Base-by-base conservation (phyloP, 192 early-diverging fungal species). In the Haplosporangium gracile region DNA sequence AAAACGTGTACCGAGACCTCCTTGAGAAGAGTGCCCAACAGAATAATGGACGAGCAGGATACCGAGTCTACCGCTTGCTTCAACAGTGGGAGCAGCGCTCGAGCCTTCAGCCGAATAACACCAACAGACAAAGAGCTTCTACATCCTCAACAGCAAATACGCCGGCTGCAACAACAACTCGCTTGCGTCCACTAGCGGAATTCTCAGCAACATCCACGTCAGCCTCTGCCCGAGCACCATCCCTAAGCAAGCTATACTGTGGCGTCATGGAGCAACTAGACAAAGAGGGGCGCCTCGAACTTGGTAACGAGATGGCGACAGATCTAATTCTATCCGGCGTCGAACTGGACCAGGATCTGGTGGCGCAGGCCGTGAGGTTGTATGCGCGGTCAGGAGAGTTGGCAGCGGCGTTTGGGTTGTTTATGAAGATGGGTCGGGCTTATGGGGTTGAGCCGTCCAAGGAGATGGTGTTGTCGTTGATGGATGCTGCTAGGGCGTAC, bases 351-450 rank as follows among this genome's bases (percentile, higher is more conserved):
- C 75, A 77, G 55, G 69, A 72, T 15, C 53, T 82, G n/a, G 75
- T 74, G 1, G 29, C 51, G 15, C 29, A n/a, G n/a, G 73, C 81
- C 0, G 71, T 82, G 26, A 34, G 75, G 22, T 36, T 72, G 15
- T 82, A 76, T 72, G 75, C 81, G 29, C 65, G 43, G 24, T 72
- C 75, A 2, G 81, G 75, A 22, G 81, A 82, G 34, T n/a, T 82
- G 57, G 38, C 81, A 16, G 69, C 81, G 1, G 81, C 81, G 1
- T 82, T 82, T 72, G 81, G 81, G 39, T 43, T 82, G 26, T 82
- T 82, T 55, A 74, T 60, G 70, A 82, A 77, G 70, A 82, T 82
- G 81, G 70, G 55, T 1, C 72, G 65, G 5, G 81, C 70, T 43
- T 82, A 76, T 40, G 55, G 70, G 2, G 75, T 82, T n/a, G 69